Conservation (phyloP, 1,284 basidiomycete genomes). For the Sporisorium sorghi region DNA sequence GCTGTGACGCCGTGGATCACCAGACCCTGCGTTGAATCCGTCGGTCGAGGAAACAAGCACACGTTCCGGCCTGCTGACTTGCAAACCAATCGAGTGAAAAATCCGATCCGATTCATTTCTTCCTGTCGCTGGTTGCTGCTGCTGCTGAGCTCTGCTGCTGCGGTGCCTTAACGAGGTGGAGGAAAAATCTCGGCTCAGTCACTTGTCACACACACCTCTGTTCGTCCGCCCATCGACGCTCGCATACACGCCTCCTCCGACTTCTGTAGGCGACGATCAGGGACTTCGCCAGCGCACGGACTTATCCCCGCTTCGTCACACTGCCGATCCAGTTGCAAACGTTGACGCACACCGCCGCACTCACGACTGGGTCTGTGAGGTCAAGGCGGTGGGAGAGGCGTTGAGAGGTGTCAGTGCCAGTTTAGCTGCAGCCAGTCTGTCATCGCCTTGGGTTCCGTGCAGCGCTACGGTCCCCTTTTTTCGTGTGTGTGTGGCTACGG, state of each 20-base stretch:
- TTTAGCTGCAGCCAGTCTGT: background rate
- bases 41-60: background rate
- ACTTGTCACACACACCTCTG: background rate
- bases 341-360: background rate
- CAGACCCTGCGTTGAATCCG: slow-evolving; percentile 1
- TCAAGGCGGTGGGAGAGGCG: too few species aligned
- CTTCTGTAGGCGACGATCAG: slow-evolving; percentile 37
- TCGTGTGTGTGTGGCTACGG: too few species aligned
- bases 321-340: background rate
- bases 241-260: slow-evolving; percentile 11
- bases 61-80: slow-evolving; percentile 1
- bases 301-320: slow-evolving; percentile 8
- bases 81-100: slow-evolving; percentile 4
- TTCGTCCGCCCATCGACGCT: slow-evolving; percentile 21
- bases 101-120: background rate
- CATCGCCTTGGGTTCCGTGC: background rate
- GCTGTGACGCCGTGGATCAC: background rate
- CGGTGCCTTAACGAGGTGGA: slow-evolving; percentile 22
- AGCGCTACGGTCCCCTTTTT: background rate
- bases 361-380: background rate
- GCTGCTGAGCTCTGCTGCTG: too few species aligned
- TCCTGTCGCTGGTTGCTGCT: too few species aligned
- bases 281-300: slow-evolving; percentile 14
- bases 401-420: too few species aligned
- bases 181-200: slow-evolving; percentile 5